Evolutionary conservation across 441 rosid genomes (phyloP).

Genomic region (Adansonia gregorii): DNA sequence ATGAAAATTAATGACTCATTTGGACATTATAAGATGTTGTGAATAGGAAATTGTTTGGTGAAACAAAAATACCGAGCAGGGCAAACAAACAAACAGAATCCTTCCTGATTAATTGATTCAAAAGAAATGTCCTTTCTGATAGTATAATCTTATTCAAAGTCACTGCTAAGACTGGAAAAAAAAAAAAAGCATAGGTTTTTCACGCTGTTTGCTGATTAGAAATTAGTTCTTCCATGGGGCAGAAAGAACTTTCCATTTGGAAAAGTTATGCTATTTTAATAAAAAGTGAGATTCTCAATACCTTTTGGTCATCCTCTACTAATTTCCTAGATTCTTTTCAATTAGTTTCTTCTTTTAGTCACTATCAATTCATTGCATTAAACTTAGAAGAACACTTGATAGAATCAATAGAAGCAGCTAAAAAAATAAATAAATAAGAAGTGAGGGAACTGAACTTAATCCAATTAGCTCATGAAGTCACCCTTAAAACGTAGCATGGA

Average conservation of each 20-base stretch:
- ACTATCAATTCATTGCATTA: neutral
- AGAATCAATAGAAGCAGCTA: neutral
- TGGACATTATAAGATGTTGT: neutral
- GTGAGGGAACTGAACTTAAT: neutral
- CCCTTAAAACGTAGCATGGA: too few relatives aligned
- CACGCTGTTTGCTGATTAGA: neutral
- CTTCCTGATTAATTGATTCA: neutral
- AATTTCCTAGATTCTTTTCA: slow-evolving; percentile 4
- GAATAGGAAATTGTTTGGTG: neutral
- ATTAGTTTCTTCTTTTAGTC: neutral
- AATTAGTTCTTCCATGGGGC: neutral
- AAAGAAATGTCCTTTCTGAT: neutral
- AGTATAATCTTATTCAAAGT: neutral
- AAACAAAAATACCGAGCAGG: neutral
- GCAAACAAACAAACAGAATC: neutral
- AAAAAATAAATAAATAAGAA: neutral
- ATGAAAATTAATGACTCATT: neutral
- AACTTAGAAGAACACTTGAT: neutral
- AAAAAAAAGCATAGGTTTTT: neutral
- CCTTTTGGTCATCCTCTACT: slow-evolving; percentile 1
- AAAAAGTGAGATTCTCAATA: neutral
- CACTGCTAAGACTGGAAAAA: neutral
- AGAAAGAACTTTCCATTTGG: neutral
- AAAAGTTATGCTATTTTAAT: neutral
- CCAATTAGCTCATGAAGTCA: too few relatives aligned